These are phyloP conservation scores for Nicotiana otophora DNA, from an alignment of 257 asterid species.

Conservation along the genomic window DNA sequence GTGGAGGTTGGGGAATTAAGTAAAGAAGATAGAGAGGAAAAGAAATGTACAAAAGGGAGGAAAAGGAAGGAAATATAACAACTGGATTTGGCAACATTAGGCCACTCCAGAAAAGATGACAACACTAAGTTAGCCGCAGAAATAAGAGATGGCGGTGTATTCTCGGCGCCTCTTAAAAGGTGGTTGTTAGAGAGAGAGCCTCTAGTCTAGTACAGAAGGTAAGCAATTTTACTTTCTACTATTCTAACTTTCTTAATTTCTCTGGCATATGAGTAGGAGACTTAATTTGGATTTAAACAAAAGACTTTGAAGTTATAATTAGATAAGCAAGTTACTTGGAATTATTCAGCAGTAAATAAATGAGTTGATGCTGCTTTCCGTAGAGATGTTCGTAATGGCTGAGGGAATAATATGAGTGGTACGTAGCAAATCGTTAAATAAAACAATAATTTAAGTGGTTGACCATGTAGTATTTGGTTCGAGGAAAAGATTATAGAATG, in stretches of 20 bases:
- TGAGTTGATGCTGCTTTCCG: not conserved
- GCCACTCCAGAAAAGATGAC: slow-evolving; percentile 47
- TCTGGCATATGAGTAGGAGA: not conserved
- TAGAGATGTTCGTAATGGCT: no score
- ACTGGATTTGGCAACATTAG: slow-evolving; percentile 49
- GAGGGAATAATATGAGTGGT: no score
- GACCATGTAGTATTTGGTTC: no score
- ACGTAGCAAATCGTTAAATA: no score
- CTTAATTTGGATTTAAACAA: not conserved
- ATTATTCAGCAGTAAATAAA: no score
- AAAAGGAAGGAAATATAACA: slow-evolving; percentile 4
- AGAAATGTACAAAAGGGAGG: slow-evolving; percentile 14
- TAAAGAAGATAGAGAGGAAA: slow-evolving; percentile 4
- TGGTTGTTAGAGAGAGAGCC: not conserved
- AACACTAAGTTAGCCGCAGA: slow-evolving; percentile 27
- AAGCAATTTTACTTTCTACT: not conserved
- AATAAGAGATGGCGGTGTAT: slow-evolving; percentile 44
- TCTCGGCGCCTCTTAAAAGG: slow-evolving; percentile 7
- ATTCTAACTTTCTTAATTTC: no score
- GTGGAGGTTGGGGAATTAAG: not conserved
- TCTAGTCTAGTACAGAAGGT: not conserved
- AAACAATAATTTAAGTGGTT: no score
- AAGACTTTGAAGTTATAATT: no score
- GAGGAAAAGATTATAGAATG: no score
- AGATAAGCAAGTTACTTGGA: no score